Percentiles rank a stretch among this genome's conserved stretches.
phyloP scores from a whole-genome alignment of 306 rosid species.

The Trifolium pratense region DNA sequence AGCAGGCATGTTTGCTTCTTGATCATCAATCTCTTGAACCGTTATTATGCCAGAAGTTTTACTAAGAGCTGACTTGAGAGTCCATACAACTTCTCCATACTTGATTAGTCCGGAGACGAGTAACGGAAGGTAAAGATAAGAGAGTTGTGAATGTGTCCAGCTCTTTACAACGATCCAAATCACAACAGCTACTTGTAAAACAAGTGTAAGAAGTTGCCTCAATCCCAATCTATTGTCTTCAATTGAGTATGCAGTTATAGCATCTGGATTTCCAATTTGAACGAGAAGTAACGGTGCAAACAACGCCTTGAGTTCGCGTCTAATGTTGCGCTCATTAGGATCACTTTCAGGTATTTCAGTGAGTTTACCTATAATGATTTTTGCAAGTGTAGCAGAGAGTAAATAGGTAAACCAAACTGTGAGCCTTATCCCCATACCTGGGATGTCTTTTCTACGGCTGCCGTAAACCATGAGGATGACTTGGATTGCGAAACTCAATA shows the following conservation, averaged over 20 bases:
- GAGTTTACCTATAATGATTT: constrained; percentile 64
- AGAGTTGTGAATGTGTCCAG: constrained; percentile 58
- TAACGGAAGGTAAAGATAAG: constrained; percentile 64
- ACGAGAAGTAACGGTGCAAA: constrained; percentile 66
- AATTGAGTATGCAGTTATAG: constrained; percentile 72
- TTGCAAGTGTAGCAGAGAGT: constrained; percentile 54
- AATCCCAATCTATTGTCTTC: constrained; percentile 65
- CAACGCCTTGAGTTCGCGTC: constrained; percentile 52
- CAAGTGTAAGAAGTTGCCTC: constrained; percentile 56
- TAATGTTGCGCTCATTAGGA: constrained; percentile 48
- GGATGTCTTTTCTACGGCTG: constrained; percentile 59
- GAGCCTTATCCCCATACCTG: constrained; percentile 56
- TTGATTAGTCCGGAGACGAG: constrained; percentile 60
- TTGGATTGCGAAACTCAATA: constrained; percentile 57
- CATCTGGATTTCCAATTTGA: constrained; percentile 71
- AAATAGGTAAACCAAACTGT: constrained; percentile 65
- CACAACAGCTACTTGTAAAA: constrained; percentile 60
- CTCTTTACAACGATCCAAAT: constrained; percentile 59
- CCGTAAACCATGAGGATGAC: constrained; percentile 60
- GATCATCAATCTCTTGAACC: constrained; percentile 48
- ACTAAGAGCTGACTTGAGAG: constrained; percentile 60
- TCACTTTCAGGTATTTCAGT: constrained; percentile 53
- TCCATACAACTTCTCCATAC: constrained; percentile 73
- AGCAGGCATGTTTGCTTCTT: constrained; percentile 50
- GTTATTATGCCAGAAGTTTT: constrained; percentile 52